Base-by-base conservation (phyloP, 2,329 filamentous ascomycete genomes). In the Venturia nashicola region DNA sequence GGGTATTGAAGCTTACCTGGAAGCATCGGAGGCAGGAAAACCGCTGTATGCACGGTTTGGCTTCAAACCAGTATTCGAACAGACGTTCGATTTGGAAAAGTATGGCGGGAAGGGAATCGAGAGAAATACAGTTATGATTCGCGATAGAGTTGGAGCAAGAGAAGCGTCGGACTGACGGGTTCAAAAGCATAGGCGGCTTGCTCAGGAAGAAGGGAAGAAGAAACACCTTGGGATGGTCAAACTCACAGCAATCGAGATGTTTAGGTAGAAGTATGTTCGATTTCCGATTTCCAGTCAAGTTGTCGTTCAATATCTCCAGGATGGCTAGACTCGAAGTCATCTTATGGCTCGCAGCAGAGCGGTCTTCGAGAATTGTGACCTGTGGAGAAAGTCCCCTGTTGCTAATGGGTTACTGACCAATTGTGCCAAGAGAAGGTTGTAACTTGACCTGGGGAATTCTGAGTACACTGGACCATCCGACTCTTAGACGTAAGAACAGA, bases 1-100 rank as follows among this genome's bases (percentile, higher is more conserved):
- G 59, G 72, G 73, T 0, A 44, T 78, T 59, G 68, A 70, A 16
- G 69, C 68, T 2, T 80, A 77, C 69, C 61, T 80, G 42, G 76
- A 78, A 66, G 71, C 73, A 7, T 75, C 71, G n/a, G 67, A 70
- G 32, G 67, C 69, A 59, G 78, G 74, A 0, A 69, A 71, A 63
- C 69, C 69, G 11, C 65, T 80, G 23, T 80, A 80, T 65, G 72
- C 72, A 67, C 70, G 69, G 63, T 73, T 68, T 67, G 73, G 72
- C 42, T 78, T 72, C 64, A 68, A 72, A n/a, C 40, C 46, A 8
- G 65, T 62, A 14, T 54, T 55, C 11, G 54, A 54, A 23, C 44
- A 51, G 51, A 23, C n/a, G 2, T 66, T 66, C 51, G 59, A 66
- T 46, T 23, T 66, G 23, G 23, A 20, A 42, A 64, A 48, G 51